These are phyloP conservation scores for Populus tomentosa DNA, from an alignment of 441 rosid genomes.

Conservation along the genomic window DNA sequence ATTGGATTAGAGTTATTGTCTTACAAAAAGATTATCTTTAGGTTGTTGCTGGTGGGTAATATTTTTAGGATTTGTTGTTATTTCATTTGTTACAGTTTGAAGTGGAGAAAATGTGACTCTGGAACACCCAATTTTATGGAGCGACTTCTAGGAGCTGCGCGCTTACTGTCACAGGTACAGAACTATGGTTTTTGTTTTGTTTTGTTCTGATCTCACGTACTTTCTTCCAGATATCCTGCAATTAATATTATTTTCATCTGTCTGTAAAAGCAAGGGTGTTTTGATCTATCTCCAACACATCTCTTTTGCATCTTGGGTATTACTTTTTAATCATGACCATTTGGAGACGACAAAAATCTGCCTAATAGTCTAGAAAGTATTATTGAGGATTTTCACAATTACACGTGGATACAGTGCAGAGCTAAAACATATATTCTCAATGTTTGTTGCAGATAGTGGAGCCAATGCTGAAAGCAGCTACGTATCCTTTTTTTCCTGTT, in stretches of 20 bases:
- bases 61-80: not conserved
- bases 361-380: not conserved
- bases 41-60: not conserved
- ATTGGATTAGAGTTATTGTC: not conserved
- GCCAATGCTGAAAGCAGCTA: constrained; percentile 81
- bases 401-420: not conserved
- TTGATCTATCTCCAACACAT: not conserved
- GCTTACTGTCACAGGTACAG: constrained; percentile 68
- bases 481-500: constrained; percentile 39
- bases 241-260: not conserved
- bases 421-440: not conserved
- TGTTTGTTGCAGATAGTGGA: constrained; percentile 64
- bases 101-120: constrained; percentile 27
- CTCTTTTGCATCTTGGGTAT: not conserved
- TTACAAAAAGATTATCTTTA: not conserved
- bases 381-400: not conserved
- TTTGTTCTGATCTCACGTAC: not conserved
- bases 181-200: not conserved
- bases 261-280: not conserved
- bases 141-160: constrained; percentile 70
- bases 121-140: constrained; percentile 73
- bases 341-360: not conserved
- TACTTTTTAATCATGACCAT: not conserved
- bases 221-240: not conserved
- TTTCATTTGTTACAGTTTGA: constrained; percentile 43